phyloP scores from a whole-genome alignment of 495 filamentous ascomycete species.

The Pseudevernia furfuracea region DNA sequence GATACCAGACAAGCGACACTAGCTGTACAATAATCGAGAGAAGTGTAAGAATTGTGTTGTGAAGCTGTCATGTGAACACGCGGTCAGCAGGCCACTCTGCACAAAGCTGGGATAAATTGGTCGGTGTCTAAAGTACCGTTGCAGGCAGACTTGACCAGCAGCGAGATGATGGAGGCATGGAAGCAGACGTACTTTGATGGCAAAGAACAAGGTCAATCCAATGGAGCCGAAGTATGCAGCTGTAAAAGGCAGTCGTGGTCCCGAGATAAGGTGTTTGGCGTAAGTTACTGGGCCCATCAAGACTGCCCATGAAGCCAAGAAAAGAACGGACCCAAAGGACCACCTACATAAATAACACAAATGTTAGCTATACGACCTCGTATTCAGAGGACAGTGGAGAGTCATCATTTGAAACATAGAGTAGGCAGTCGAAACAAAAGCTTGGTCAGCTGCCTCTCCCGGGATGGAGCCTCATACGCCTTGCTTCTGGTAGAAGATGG shows the following conservation, averaged over 20 bases:
- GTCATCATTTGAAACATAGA: conserved; percentile 14
- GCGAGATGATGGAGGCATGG: conserved; percentile 7
- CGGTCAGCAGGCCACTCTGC: conserved; percentile 19
- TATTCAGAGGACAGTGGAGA: conserved; percentile 11
- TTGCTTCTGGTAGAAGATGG: not conserved
- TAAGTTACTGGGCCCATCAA: conserved; percentile 85
- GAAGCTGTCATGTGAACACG: conserved; percentile 49
- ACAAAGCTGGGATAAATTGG: conserved; percentile 6
- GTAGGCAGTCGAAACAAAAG: conserved; percentile 18
- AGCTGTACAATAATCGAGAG: conserved; percentile 77
- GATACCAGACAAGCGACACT: conserved; percentile 79
- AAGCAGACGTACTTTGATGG: conserved; percentile 70
- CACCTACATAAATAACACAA: conserved; percentile 52
- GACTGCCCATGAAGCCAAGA: conserved; percentile 87
- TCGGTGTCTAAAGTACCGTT: not conserved
- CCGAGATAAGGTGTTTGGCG: conserved; percentile 75
- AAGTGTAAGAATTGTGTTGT: conserved; percentile 72
- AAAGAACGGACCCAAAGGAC: conserved; percentile 85
- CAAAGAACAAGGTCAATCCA: conserved; percentile 80
- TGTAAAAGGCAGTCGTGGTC: conserved; percentile 82
- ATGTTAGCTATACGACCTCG: conserved; percentile 22
- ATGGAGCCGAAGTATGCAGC: conserved; percentile 97
- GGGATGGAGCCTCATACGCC: conserved; percentile 22
- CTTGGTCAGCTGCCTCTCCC: conserved; percentile 15
- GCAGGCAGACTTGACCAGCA: conserved; percentile 7